Percentiles rank a stretch among this genome's conserved stretches.
Conservation (phyloP, 1,139 yeast genomes). For the Pichia sp. region DNA sequence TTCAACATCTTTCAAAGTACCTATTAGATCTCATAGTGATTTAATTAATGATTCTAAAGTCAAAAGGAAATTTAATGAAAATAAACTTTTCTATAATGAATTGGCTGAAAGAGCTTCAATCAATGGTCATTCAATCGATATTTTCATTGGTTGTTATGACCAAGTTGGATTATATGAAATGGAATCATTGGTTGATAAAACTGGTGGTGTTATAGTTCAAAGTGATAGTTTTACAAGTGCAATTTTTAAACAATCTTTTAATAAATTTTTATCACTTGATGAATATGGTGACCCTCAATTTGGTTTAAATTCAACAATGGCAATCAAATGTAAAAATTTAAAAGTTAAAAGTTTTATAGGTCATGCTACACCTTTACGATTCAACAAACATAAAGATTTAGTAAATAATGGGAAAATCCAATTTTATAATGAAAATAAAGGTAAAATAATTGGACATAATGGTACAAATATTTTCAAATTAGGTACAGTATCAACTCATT, state of each 20-base stretch:
- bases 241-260: conserved; percentile 57
- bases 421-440: conserved; percentile 14
- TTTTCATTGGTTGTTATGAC: conserved; percentile 59
- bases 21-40: conserved; percentile 54
- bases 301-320: conserved; percentile 55
- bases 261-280: conserved; percentile 41
- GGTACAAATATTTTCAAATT: conserved; percentile 57
- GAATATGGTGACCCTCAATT: conserved; percentile 34
- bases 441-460: conserved; percentile 38
- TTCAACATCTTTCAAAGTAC: conserved; percentile 40
- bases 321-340: conserved; percentile 45
- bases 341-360: conserved; percentile 55
- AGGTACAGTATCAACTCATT: conserved; percentile 47
- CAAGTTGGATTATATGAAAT: conserved; percentile 61
- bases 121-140: conserved; percentile 47
- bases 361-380: conserved; percentile 36
- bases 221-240: conserved; percentile 60
- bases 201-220: conserved; percentile 58
- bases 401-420: background rate
- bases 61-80: conserved; percentile 29
- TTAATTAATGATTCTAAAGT: conserved; percentile 35
- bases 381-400: conserved; percentile 17
- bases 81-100: conserved; percentile 37
- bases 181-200: conserved; percentile 49
- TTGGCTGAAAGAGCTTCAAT: conserved; percentile 36